Percentiles rank a stretch among this genome's conserved stretches.
phyloP scores from a whole-genome alignment of 2,329 filamentous ascomycete species.

The Verticillium longisporum region DNA sequence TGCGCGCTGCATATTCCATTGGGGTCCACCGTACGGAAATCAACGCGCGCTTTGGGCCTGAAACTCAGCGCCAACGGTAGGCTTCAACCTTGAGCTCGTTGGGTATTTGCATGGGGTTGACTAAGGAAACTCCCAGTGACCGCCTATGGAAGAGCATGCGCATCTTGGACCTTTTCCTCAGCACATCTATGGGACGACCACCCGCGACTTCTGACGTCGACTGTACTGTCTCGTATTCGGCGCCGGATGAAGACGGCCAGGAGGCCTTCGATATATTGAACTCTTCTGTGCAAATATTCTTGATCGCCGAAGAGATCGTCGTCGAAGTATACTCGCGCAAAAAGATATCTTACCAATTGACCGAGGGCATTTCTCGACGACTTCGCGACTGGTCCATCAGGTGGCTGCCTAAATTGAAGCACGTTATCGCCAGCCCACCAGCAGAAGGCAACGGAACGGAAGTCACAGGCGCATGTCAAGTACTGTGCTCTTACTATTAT shows the following conservation, averaged over 20 bases:
- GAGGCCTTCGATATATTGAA: slow-evolving; percentile 40
- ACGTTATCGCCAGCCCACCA: slow-evolving; percentile 20
- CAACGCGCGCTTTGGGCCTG: slow-evolving; percentile 41
- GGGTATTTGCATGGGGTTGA: not conserved
- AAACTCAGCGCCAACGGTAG: slow-evolving; percentile 30
- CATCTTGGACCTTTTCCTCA: slow-evolving; percentile 44
- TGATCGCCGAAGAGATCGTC: slow-evolving; percentile 43
- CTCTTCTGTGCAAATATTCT: slow-evolving; percentile 44
- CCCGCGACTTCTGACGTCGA: slow-evolving; percentile 47
- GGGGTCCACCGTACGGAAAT: slow-evolving; percentile 48
- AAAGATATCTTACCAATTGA: slow-evolving; percentile 45
- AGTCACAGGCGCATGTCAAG: slow-evolving; percentile 41
- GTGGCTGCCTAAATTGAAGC: slow-evolving; percentile 40
- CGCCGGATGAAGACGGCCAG: slow-evolving; percentile 22
- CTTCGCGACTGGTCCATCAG: slow-evolving; percentile 42
- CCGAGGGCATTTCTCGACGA: slow-evolving; percentile 45
- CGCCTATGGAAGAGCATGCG: slow-evolving; percentile 48
- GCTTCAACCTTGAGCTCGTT: not conserved
- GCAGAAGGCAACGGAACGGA: slow-evolving; percentile 19
- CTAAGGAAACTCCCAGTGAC: slow-evolving; percentile 20
- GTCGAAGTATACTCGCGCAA: slow-evolving; percentile 45
- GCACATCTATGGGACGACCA: slow-evolving; percentile 46
- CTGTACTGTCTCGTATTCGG: slow-evolving; percentile 42
- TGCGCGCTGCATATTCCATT: slow-evolving; percentile 44
- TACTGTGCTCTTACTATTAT: slow-evolving; percentile 47